A percentile compares a stretch with the other conserved stretches of the same genome.
Conservation (phyloP, 1,284 basidiomycete species). For the Pyrrhoderma noxium region DNA sequence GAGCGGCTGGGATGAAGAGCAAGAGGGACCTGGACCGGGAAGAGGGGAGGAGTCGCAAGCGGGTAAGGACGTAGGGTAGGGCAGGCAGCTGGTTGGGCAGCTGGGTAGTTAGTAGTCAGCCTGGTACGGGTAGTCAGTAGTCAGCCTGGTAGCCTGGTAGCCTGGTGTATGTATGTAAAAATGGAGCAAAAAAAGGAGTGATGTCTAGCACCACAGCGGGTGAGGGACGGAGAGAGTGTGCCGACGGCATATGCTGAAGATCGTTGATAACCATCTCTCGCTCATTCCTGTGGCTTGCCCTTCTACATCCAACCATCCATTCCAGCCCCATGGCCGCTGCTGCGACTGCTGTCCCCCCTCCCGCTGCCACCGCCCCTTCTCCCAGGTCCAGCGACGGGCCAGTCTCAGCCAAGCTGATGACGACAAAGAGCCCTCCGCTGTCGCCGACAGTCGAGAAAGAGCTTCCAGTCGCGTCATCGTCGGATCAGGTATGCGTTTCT, state of each 20-base stretch:
- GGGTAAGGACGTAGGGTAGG: conserved; percentile 30
- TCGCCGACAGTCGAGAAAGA: conserved; percentile 5
- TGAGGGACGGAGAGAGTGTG: no score
- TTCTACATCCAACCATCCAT: no score
- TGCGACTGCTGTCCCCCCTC: neutral
- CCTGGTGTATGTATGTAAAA: neutral
- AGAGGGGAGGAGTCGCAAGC: conserved; percentile 49
- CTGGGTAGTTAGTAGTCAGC: no score
- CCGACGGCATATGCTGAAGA: no score
- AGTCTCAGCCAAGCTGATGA: neutral
- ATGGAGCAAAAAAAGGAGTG: no score
- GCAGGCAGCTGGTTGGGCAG: no score
- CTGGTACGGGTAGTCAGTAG: no score
- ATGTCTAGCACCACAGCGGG: no score
- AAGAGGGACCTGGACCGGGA: conserved; percentile 56
- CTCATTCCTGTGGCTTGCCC: no score
- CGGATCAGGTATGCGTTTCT: conserved; percentile 14
- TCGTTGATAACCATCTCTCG: no score
- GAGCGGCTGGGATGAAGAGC: conserved; percentile 63
- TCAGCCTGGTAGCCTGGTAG: no score
- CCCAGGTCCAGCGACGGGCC: conserved; percentile 1
- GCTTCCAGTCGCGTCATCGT: conserved; percentile 1
- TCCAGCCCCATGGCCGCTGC: no score
- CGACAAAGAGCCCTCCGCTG: neutral
- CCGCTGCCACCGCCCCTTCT: neutral